Evolutionary conservation across 352 stramenopile species (phyloP), one percentile per base, ranked within the genome.

Genomic region (Phytopythium litorale): DNA sequence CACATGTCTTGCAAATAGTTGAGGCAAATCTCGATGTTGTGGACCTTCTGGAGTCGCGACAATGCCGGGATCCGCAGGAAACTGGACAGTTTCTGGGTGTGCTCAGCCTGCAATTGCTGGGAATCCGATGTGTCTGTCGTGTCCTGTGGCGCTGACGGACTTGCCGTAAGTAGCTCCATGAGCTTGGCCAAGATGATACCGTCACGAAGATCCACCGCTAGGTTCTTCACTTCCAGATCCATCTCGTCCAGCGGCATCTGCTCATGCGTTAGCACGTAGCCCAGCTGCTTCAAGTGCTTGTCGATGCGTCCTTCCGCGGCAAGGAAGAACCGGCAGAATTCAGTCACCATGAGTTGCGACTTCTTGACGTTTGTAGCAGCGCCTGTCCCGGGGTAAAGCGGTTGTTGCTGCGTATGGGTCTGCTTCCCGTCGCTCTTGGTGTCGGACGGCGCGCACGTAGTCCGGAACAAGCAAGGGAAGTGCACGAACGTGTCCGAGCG

Each of bases 151-250:
- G 46, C 46, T 16, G 46, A 4, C 5, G 46, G 15, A 15, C 46
- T 52, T 6, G 46, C 46, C 23, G 88, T 92, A 9, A 99, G 64
- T 13, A 90, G 80, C 61, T 99, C 97, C 62, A 98, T 82, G 30
- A 99, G 76, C 59, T 96, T 96, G 0, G 89, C 87, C 5, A 99
- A 72, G 21, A 95, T 75, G 25, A 98, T 81, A 21, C 97, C 97
- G 79, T 99, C 97, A n/a, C 97, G 90, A 46, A 99, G 68, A 80
- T 99, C 97, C 1, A 88, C 79, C 4, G 95, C 88, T 9, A 99
- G 68, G 68, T 98, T 98, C 7, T 67, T 82, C 38, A 99, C 81
- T 56, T 84, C 72, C 46, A 98, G 91, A 66, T 99, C 82, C 48
- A 98, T 87, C 70, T 99, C 97, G 65, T 99, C 96, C 40, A 99